Base-by-base conservation (phyloP, 2,329 filamentous ascomycete species). In the Simplicillium aogashimaense region DNA sequence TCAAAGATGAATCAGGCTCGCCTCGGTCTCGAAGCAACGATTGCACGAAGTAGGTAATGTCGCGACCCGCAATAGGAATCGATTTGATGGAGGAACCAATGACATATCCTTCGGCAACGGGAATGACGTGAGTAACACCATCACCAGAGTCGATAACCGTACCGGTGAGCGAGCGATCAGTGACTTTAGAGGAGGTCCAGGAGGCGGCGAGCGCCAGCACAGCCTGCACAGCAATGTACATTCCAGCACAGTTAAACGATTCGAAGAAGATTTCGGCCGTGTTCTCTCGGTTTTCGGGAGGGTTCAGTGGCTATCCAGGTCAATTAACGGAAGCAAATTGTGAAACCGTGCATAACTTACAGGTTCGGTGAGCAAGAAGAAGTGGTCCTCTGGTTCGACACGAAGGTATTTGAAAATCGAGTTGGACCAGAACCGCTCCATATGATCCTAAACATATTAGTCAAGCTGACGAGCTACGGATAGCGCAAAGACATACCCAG, bases 221-320 rank as follows among this genome's bases (percentile, higher is more conserved):
- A 28, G 92, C 92, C 67, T 98, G 92, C 12, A 98, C 92, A 36
- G 92, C 92, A 60, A 98, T 98, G 66, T 98, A 98, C 49, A 98
- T 81, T 66, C 92, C 92, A 43, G 92, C 90, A 63, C 92, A 97
- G 69, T 98, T 98, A 74, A 98, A 98, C 3, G 92, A 97, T 61
- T 98, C 92, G 69, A 98, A 98, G 79, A 98, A 95, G 66, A 98
- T 98, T 63, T 98, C 92, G 63, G 92, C 92, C 18, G 92, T 97
- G 62, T 95, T 95, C 66, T 98, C 92, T 58, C 92, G 88, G 66
- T 98, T 97, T 69, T 98, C 92, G 20, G 92, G 92, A 29, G 92
- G 92, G 64, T 98, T 98, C 58, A 98, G 75, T 48, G 92, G 92
- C 86, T 95, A 41, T 52, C 42, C 42, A 42, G 13, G 35, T 32